phyloP scores from a whole-genome alignment of 1,139 yeast genomes.

The Candida gigantensis region DNA sequence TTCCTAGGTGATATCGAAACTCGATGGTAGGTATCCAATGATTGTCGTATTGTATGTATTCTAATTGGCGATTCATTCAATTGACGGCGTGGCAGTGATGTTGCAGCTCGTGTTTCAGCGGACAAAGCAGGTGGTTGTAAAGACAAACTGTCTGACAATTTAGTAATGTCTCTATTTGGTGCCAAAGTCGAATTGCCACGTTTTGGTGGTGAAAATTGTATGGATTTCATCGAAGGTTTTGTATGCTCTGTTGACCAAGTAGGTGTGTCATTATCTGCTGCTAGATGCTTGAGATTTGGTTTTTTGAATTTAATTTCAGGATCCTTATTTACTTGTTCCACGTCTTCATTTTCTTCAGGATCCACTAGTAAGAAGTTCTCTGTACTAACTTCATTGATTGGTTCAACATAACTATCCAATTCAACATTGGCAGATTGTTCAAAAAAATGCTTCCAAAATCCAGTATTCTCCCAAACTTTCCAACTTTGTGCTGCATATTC shows the following conservation, averaged over 20 bases:
- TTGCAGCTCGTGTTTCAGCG: background rate
- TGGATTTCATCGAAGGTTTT: conserved; percentile 17
- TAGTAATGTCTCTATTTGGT: conserved; percentile 14
- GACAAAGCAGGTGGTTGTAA: conserved; percentile 11
- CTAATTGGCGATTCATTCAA: conserved; percentile 15
- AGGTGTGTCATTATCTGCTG: conserved; percentile 35
- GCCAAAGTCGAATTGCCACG: conserved; percentile 25
- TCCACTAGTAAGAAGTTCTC: conserved; percentile 19
- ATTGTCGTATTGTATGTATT: conserved; percentile 34
- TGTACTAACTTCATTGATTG: conserved; percentile 20
- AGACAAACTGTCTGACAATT: conserved; percentile 8
- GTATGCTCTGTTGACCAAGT: conserved; percentile 42
- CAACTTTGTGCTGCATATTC: conserved; percentile 56
- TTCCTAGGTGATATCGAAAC: conserved; percentile 37
- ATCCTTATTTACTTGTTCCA: no score
- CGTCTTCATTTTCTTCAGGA: conserved; percentile 5
- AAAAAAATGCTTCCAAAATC: conserved; percentile 74
- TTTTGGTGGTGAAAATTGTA: conserved; percentile 38
- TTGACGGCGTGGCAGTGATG: conserved; percentile 8
- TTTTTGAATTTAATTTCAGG: conserved; percentile 19
- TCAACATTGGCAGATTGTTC: conserved; percentile 77
- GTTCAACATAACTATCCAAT: conserved; percentile 58
- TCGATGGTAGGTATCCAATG: conserved; percentile 38
- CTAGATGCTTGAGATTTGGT: conserved; percentile 23
- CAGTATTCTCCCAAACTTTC: conserved; percentile 59